A percentile compares a stretch with the other conserved stretches of the same genome.
phyloP scores from a whole-genome alignment of 108 stramenopile genomes.

The Mayamaea pseudoterrestris region DNA sequence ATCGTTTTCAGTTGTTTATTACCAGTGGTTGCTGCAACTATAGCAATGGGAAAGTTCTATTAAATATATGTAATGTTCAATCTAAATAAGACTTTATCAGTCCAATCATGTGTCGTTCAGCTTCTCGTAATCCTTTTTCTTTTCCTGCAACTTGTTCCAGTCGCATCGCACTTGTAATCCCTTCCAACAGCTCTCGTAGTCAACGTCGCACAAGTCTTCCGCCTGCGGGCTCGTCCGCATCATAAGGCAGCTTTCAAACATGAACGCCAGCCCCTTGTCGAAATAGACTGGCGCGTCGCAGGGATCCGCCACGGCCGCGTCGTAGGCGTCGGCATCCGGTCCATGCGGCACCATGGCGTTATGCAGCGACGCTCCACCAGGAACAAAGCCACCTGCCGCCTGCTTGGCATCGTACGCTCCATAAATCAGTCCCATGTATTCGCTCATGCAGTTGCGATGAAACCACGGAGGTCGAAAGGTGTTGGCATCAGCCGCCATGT shows the following conservation, averaged over 20 bases:
- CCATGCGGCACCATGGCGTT: constrained; percentile 87
- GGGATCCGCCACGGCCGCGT: constrained; percentile 40
- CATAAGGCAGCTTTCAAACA: constrained; percentile 86
- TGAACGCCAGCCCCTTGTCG: constrained; percentile 84
- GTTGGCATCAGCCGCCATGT: constrained; percentile 84
- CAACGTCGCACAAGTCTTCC: constrained; percentile 8
- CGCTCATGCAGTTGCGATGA: constrained; percentile 87
- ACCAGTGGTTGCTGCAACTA: too few relatives aligned
- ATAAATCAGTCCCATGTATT: constrained; percentile 90
- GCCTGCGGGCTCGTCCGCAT: constrained; percentile 32
- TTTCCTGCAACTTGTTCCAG: too few relatives aligned
- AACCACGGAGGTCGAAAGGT: constrained; percentile 92
- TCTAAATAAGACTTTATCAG: too few relatives aligned
- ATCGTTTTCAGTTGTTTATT: too few relatives aligned
- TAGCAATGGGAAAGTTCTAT: too few relatives aligned
- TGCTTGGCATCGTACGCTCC: constrained; percentile 79
- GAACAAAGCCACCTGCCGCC: constrained; percentile 50
- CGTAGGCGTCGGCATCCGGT: constrained; percentile 71
- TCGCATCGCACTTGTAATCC: constrained; percentile 6
- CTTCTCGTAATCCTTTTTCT: too few relatives aligned
- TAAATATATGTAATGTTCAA: too few relatives aligned
- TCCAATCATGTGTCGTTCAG: too few relatives aligned
- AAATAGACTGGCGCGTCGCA: constrained; percentile 58
- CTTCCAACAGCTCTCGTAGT: constrained; percentile 18
- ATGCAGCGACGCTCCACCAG: constrained; percentile 82